A percentile compares a stretch with the other conserved stretches of the same genome.
phyloP scores from a whole-genome alignment of 306 rosid genomes.

The Cercis canadensis region DNA sequence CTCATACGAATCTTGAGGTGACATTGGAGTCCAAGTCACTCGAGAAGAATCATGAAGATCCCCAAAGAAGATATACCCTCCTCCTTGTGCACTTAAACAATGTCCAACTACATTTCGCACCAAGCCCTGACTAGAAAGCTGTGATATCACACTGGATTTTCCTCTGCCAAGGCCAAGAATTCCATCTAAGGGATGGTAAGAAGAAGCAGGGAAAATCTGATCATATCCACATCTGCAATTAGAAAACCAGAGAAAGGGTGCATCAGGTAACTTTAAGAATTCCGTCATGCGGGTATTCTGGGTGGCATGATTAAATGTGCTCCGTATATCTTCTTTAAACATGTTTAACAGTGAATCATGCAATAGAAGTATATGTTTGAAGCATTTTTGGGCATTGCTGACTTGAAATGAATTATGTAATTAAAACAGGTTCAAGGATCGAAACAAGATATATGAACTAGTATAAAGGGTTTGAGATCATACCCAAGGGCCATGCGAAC shows the following conservation, averaged over 20 bases:
- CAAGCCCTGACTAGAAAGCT: constrained; percentile 70
- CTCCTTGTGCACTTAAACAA: constrained; percentile 81
- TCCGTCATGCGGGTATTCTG: neutral
- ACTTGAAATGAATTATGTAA: neutral
- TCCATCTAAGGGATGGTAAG: constrained; percentile 79
- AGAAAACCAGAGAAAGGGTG: constrained; percentile 11
- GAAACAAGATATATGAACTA: too few relatives aligned
- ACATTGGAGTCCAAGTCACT: constrained; percentile 71
- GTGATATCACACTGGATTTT: constrained; percentile 77
- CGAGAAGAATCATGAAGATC: constrained; percentile 66
- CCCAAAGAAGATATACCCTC: constrained; percentile 89
- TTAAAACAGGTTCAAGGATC: neutral
- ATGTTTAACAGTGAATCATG: constrained; percentile 18
- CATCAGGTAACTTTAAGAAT: neutral
- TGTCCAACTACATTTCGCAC: constrained; percentile 79
- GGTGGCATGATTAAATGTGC: neutral
- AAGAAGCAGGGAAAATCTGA: constrained; percentile 63
- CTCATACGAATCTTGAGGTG: constrained; percentile 60
- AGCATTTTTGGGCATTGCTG: neutral
- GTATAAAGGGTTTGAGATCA: too few relatives aligned
- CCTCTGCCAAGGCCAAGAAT: constrained; percentile 93
- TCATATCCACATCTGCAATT: constrained; percentile 86
- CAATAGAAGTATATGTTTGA: neutral
- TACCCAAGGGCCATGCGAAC: constrained; percentile 85
- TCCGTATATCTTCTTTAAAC: neutral